Base-by-base conservation (phyloP, 257 asterid genomes). In the Eucommia ulmoides region DNA sequence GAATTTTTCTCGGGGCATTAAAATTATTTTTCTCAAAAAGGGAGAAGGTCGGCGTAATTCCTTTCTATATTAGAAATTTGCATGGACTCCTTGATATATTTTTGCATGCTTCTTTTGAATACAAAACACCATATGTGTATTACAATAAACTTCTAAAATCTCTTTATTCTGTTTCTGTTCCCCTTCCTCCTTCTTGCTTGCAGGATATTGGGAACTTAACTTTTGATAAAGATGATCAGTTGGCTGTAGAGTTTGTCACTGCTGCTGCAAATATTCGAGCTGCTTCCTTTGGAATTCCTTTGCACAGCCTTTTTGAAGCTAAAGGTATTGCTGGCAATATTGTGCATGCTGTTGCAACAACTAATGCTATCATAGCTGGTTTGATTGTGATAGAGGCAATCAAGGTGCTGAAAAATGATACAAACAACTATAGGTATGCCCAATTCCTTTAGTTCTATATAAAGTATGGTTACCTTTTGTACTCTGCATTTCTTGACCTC, bases 191-290 rank as follows among this genome's bases (percentile, higher is more conserved):
- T 3, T 33, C 41, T 54, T 24, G 25, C 11, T 58, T 21, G 42
- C 79, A 91, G 99, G 99, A 91, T 45, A 67, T 91, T 55, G 97
- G 99, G 61, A 84, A 75, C 73, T 70, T 91, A 83, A 68, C 72
- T 67, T 91, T 91, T 55, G 99, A 91, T 73, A 91, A 91, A 76
- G 99, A 91, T 24, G 99, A 91, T 61, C 99, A 91, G 73, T 76
- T 91, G 62, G 95, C 97, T 45, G 99, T 91, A 24, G 99, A 91
- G 65, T 70, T 91, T 72, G 95, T 91, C 29, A 83, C 99, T 47
- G 94, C 99, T 61, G 97, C 99, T 0, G 99, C 99, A 61, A 91
- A 91, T 68, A 87, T 91, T 62, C 78, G 99, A 58, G 97, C 99
- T n/a, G 64, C 95, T 60, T 91, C 99, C 45, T 91, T 91, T 75